Conservation (phyloP, 2,329 filamentous ascomycete species). For the Biscogniauxia mediterranea region DNA sequence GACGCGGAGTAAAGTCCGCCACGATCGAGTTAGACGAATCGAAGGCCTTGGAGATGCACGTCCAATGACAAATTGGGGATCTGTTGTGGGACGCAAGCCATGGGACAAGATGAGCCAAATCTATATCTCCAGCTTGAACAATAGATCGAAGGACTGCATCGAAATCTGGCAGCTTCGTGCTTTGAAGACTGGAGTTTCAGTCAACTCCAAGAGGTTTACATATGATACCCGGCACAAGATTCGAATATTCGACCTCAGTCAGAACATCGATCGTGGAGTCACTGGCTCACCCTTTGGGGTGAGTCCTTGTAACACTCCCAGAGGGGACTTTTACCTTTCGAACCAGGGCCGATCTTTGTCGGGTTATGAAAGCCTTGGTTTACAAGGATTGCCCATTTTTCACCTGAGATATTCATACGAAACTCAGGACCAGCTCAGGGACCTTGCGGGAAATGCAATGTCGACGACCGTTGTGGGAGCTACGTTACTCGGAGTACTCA, state of each 20-base stretch:
- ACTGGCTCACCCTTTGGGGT: slow-evolving; percentile 53
- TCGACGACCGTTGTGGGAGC: slow-evolving; percentile 68
- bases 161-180: slow-evolving; percentile 60
- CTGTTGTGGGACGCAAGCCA: slow-evolving; percentile 43
- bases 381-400: slow-evolving; percentile 68
- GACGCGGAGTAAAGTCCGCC: slow-evolving; percentile 57
- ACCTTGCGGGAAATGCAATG: slow-evolving; percentile 81
- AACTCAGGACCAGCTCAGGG: slow-evolving; percentile 58
- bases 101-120: slow-evolving; percentile 30
- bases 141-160: slow-evolving; percentile 63
- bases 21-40: slow-evolving; percentile 52
- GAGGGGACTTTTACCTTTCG: slow-evolving; percentile 59
- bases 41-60: slow-evolving; percentile 51
- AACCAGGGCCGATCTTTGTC: slow-evolving; percentile 58
- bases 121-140: slow-evolving; percentile 46
- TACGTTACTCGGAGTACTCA: slow-evolving; percentile 58
- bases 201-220: neutral
- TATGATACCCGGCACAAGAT: slow-evolving; percentile 52
- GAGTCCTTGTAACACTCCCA: slow-evolving; percentile 66
- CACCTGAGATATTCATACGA: slow-evolving; percentile 64
- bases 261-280: slow-evolving; percentile 65
- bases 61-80: slow-evolving; percentile 60
- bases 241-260: slow-evolving; percentile 62
- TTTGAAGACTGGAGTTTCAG: slow-evolving; percentile 34
- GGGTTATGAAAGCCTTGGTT: slow-evolving; percentile 59